A percentile compares a stretch with the other conserved stretches of the same genome.
These are phyloP conservation scores for Citrullus mucosospermus DNA, from an alignment of 306 rosid species.

Conservation along the genomic window DNA sequence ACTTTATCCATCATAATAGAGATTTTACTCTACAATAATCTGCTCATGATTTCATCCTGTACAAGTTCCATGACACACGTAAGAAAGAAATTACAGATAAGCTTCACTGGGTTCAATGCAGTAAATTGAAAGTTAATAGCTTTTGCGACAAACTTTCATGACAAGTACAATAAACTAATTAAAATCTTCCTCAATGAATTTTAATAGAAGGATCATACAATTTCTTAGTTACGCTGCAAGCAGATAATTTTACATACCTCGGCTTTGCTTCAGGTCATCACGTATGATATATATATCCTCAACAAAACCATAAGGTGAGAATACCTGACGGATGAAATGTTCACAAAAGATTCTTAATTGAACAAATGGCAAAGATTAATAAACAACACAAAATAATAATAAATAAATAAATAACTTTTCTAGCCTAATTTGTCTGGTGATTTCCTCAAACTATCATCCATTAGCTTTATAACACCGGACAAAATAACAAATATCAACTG, in stretches of 20 bases:
- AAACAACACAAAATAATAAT: neutral
- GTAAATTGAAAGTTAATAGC: neutral
- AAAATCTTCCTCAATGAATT: neutral
- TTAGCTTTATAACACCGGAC: neutral
- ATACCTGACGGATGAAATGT: conserved; percentile 45
- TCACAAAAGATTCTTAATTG: conserved; percentile 1
- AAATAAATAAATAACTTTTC: neutral
- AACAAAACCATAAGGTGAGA: conserved; percentile 60
- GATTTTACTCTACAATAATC: neutral
- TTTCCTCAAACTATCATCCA: neutral
- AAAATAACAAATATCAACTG: neutral
- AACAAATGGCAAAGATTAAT: neutral
- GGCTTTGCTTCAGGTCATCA: conserved; percentile 33
- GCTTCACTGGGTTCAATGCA: neutral
- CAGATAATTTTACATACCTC: conserved; percentile 36
- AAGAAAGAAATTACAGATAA: neutral
- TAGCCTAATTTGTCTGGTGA: neutral
- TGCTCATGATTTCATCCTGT: neutral
- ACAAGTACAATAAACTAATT: neutral
- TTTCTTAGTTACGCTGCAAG: neutral
- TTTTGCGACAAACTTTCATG: neutral
- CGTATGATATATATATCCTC: conserved; percentile 53
- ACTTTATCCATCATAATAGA: neutral
- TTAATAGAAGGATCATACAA: neutral
- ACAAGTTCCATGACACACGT: neutral